These are phyloP conservation scores for Pseudogymnoascus sp. DNA, from an alignment of 2,329 filamentous ascomycete genomes.

Conservation along the genomic window DNA sequence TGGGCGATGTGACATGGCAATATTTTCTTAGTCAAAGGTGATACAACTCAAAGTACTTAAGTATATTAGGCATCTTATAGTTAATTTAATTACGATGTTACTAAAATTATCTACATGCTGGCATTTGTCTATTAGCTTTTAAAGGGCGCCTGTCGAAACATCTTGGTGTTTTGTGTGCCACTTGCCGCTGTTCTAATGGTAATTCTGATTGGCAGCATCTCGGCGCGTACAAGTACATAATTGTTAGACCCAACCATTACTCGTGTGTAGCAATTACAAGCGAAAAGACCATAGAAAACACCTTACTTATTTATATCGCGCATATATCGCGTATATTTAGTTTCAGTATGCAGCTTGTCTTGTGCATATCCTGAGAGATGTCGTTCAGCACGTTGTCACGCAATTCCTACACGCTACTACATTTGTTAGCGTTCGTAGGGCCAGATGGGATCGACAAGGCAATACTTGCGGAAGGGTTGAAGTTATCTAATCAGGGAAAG, in stretches of 20 bases:
- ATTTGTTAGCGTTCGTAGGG: conserved; percentile 25
- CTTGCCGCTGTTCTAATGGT: too few species aligned
- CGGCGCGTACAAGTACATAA: too few species aligned
- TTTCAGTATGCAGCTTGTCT: too few species aligned
- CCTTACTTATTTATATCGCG: too few species aligned
- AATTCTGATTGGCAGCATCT: background rate
- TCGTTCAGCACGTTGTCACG: conserved; percentile 22
- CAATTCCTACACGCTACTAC: conserved; percentile 19
- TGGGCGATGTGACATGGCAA: too few species aligned
- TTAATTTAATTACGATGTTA: background rate
- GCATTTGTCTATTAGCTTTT: background rate
- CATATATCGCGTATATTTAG: too few species aligned
- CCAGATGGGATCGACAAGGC: conserved; percentile 24
- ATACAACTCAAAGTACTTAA: too few species aligned
- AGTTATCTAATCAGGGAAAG: conserved; percentile 14
- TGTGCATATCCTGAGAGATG: conserved; percentile 19
- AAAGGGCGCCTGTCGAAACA: background rate
- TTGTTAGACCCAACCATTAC: too few species aligned
- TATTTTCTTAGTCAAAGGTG: too few species aligned
- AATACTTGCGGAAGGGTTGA: conserved; percentile 19
- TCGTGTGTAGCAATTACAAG: too few species aligned
- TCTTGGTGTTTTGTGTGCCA: background rate
- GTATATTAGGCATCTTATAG: background rate
- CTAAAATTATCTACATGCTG: background rate
- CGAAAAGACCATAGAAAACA: too few species aligned